Conservation (phyloP, 106 monocot species). For the Dioscorea zingiberensis region DNA sequence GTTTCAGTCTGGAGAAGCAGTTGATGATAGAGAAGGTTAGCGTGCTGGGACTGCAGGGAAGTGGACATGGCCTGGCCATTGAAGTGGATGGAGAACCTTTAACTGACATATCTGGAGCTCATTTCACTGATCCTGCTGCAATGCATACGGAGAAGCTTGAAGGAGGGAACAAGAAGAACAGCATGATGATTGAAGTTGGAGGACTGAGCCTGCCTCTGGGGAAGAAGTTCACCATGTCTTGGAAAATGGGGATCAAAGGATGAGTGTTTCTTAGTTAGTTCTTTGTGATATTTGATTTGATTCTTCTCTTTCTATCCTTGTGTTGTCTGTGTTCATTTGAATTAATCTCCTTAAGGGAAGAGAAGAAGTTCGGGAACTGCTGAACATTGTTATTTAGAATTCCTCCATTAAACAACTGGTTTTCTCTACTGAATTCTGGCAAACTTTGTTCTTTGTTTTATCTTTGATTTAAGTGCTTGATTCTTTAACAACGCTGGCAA, state of each 20-base stretch:
- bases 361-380: not conserved
- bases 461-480: too few relatives aligned
- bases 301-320: not conserved
- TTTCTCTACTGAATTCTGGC: too few relatives aligned
- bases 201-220: conserved; percentile 75
- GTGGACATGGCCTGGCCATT: conserved; percentile 25
- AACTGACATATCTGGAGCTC: conserved; percentile 23
- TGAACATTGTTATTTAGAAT: too few relatives aligned
- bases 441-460: too few relatives aligned
- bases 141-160: conserved; percentile 22
- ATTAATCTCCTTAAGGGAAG: conserved; percentile 1
- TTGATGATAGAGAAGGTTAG: conserved; percentile 67
- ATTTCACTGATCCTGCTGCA: conserved; percentile 9
- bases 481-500: too few relatives aligned
- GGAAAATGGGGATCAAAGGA: conserved; percentile 49
- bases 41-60: conserved; percentile 59
- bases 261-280: conserved; percentile 2
- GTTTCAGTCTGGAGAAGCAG: conserved; percentile 45
- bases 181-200: conserved; percentile 52
- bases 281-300: not conserved
- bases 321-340: not conserved
- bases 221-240: conserved; percentile 75
- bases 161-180: conserved; percentile 34
- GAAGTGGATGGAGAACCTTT: conserved; percentile 47
- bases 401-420: too few relatives aligned